These are phyloP conservation scores for Fulvia fulva DNA, from an alignment of 2,329 filamentous ascomycete species.

Conservation along the genomic window DNA sequence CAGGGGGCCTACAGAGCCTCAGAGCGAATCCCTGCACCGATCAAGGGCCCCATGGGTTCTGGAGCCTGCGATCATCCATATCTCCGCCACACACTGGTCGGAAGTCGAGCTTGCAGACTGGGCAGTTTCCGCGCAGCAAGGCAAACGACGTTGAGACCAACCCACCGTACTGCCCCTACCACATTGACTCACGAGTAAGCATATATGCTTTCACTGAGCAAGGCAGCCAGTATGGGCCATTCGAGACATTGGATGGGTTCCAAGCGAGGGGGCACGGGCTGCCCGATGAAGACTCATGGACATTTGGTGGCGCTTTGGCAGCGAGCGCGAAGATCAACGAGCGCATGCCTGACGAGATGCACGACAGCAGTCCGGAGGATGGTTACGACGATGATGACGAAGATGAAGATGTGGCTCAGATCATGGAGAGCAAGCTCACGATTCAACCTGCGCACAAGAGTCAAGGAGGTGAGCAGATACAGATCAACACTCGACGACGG, in stretches of 20 bases:
- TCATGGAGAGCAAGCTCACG: constrained; percentile 26
- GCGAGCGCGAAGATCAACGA: constrained; percentile 30
- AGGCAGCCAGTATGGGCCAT: constrained; percentile 13
- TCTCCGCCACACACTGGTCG: constrained; percentile 2
- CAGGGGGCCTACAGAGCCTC: constrained; percentile 1
- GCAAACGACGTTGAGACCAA: constrained; percentile 64
- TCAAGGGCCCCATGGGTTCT: constrained; percentile 36
- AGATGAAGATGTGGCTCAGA: constrained; percentile 19
- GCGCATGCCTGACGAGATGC: constrained; percentile 9
- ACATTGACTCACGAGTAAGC: constrained; percentile 81
- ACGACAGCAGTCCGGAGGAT: constrained; percentile 3
- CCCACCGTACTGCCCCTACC: constrained; percentile 91
- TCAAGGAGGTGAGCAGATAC: constrained; percentile 16
- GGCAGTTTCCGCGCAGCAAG: neutral
- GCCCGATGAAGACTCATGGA: constrained; percentile 25
- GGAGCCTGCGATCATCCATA: constrained; percentile 34
- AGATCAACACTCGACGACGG: constrained; percentile 21
- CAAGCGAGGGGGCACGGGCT: constrained; percentile 23
- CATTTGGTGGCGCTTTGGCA: constrained; percentile 30
- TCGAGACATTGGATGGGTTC: constrained; percentile 11
- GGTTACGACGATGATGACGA: constrained; percentile 7
- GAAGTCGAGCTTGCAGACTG: neutral
- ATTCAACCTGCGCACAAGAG: constrained; percentile 18
- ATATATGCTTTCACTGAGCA: constrained; percentile 60
- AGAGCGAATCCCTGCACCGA: constrained; percentile 23